A percentile compares a stretch with the other conserved stretches of the same genome.
Conservation (phyloP, 768 basidiomycete species). For the Russula earlei region DNA sequence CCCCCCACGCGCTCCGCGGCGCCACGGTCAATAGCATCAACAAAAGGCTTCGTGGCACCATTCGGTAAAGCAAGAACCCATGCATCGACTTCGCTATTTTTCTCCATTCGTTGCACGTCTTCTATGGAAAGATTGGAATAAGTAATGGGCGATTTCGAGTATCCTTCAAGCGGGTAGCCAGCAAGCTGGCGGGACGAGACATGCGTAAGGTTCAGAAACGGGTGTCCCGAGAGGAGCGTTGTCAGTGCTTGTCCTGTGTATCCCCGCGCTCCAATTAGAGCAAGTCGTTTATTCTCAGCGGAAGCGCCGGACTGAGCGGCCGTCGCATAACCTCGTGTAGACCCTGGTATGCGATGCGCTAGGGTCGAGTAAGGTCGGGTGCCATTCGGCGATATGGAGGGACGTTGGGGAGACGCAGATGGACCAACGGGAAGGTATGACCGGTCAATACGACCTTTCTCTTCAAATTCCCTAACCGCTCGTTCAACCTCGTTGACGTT, state of each 20-base stretch:
- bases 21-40: constrained; percentile 84
- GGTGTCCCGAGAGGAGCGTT: constrained; percentile 78
- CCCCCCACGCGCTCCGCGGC: constrained; percentile 39
- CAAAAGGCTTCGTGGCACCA: constrained; percentile 91
- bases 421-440: constrained; percentile 85
- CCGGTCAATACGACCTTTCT: constrained; percentile 75
- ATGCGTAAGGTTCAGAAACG: constrained; percentile 82
- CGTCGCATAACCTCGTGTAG: constrained; percentile 74
- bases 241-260: constrained; percentile 93
- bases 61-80: constrained; percentile 99
- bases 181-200: constrained; percentile 94
- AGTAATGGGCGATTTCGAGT: constrained; percentile 61
- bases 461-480: constrained; percentile 58
- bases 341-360: constrained; percentile 39
- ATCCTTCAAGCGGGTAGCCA: constrained; percentile 68
- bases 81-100: constrained; percentile 83
- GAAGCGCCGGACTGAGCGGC: constrained; percentile 36
- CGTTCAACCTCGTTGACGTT: constrained; percentile 88
- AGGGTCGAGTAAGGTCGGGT: constrained; percentile 51
- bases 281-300: constrained; percentile 78
- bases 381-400: constrained; percentile 30
- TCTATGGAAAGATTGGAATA: constrained; percentile 73
- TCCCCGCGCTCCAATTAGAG: constrained; percentile 90
- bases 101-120: constrained; percentile 86
- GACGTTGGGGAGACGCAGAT: constrained; percentile 49